These are phyloP conservation scores for Coemansia sp. DNA, from an alignment of 192 early-diverging fungal species.

Conservation along the genomic window DNA sequence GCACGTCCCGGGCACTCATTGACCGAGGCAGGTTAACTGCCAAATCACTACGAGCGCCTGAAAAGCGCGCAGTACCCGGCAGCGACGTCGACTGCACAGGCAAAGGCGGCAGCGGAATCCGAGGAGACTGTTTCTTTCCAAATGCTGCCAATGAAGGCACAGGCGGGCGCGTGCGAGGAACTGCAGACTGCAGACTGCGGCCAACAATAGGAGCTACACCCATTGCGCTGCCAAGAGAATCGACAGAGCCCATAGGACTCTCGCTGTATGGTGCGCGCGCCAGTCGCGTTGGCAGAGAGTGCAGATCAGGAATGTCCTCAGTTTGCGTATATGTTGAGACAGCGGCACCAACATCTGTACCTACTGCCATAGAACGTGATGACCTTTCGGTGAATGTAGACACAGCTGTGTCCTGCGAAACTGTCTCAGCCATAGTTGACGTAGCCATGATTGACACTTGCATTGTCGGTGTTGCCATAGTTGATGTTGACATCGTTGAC, in stretches of 20 bases:
- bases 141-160: slow-evolving; percentile 3
- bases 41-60: not conserved
- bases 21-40: slow-evolving; percentile 13
- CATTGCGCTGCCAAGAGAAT: slow-evolving; percentile 8
- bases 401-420: not conserved
- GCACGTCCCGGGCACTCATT: not conserved
- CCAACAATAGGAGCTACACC: slow-evolving; percentile 4
- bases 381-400: not conserved
- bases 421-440: not conserved
- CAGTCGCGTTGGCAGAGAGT: not conserved
- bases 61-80: slow-evolving; percentile 5
- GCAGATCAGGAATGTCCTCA: not conserved
- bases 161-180: slow-evolving; percentile 7
- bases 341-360: not conserved
- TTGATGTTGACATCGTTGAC: not conserved
- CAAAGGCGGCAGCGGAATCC: slow-evolving; percentile 18
- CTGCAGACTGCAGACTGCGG: slow-evolving; percentile 8
- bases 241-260: slow-evolving; percentile 2
- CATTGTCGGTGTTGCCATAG: too few species aligned
- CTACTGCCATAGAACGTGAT: not conserved
- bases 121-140: slow-evolving; percentile 13
- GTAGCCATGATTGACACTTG: too few species aligned
- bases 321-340: not conserved
- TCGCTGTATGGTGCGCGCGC: not conserved
- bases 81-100: slow-evolving; percentile 18